A percentile compares a stretch with the other conserved stretches of the same genome.
Evolutionary conservation across 352 stramenopile species (phyloP).

Genomic region (Phytophthora vignae): DNA sequence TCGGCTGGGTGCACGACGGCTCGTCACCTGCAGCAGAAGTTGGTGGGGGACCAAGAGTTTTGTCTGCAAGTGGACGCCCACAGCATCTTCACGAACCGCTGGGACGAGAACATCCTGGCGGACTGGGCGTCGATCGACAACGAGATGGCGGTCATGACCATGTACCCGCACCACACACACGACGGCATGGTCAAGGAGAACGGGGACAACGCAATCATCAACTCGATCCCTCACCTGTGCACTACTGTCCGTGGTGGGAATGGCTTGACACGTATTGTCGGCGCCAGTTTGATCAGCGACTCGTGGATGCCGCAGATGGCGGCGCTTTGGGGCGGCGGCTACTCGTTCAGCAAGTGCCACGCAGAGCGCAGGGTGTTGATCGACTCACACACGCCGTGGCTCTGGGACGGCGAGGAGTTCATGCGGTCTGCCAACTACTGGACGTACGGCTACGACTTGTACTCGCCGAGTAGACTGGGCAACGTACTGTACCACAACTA

Average conservation of each 20-base stretch:
- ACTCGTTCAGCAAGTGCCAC: conserved; percentile 85
- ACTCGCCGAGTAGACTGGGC: conserved; percentile 57
- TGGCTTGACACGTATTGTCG: conserved; percentile 65
- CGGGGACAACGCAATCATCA: conserved; percentile 71
- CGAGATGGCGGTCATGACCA: conserved; percentile 83
- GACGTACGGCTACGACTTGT: conserved; percentile 76
- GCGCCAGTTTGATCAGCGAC: conserved; percentile 73
- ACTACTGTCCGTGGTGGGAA: conserved; percentile 65
- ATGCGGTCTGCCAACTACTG: conserved; percentile 62
- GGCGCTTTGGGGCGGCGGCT: conserved; percentile 74
- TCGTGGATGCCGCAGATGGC: conserved; percentile 72
- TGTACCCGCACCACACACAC: conserved; percentile 80
- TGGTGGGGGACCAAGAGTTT: conserved; percentile 75
- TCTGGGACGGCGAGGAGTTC: conserved; percentile 77
- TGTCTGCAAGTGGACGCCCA: conserved; percentile 86
- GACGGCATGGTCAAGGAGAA: conserved; percentile 70
- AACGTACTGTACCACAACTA: conserved; percentile 79
- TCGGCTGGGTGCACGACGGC: conserved; percentile 76
- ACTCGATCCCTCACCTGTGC: conserved; percentile 75
- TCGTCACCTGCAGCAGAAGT: conserved; percentile 77
- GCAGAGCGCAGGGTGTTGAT: conserved; percentile 68
- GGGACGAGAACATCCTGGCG: conserved; percentile 69
- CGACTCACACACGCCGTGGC: conserved; percentile 79
- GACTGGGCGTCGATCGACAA: conserved; percentile 78
- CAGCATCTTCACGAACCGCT: conserved; percentile 84